A percentile compares a stretch with the other conserved stretches of the same genome.
Conservation (phyloP, 345 rosid species). For the Atalantia buxifolia region DNA sequence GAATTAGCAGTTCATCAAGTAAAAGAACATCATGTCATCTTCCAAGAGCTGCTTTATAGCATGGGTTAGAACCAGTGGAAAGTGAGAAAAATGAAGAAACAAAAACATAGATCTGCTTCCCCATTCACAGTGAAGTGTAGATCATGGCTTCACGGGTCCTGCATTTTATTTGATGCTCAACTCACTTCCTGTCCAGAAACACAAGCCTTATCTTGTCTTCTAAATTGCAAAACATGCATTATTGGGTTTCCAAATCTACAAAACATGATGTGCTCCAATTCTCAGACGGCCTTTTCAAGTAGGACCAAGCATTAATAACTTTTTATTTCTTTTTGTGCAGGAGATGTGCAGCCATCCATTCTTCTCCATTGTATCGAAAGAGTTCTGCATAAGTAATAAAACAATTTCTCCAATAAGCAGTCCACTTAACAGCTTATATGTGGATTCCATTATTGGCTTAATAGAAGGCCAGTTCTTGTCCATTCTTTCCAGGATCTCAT, state of each 20-base stretch:
- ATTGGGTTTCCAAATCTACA: too few relatives aligned
- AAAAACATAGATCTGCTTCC: background rate
- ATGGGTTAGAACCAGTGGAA: background rate
- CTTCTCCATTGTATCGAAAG: slow-evolving; percentile 77
- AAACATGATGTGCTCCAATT: too few relatives aligned
- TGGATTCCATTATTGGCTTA: slow-evolving; percentile 64
- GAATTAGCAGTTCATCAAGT: too few relatives aligned
- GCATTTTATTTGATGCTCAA: background rate
- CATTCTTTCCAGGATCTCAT: slow-evolving; percentile 75
- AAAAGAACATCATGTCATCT: background rate
- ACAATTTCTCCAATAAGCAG: slow-evolving; percentile 80
- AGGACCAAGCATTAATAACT: too few relatives aligned
- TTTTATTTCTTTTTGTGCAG: slow-evolving; percentile 71
- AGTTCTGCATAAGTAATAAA: slow-evolving; percentile 83
- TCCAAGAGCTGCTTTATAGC: background rate
- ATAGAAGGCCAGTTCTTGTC: slow-evolving; percentile 48
- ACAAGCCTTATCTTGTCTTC: background rate
- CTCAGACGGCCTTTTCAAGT: too few relatives aligned
- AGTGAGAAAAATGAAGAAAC: background rate
- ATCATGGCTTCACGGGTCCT: too few relatives aligned
- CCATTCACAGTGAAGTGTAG: background rate
- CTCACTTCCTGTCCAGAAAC: background rate
- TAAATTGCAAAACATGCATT: background rate
- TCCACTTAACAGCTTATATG: slow-evolving; percentile 79
- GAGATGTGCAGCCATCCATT: slow-evolving; percentile 82